A percentile compares a stretch with the other conserved stretches of the same genome.
Evolutionary conservation across 306 rosid genomes (phyloP).

Genomic region (Inga oerstediana): DNA sequence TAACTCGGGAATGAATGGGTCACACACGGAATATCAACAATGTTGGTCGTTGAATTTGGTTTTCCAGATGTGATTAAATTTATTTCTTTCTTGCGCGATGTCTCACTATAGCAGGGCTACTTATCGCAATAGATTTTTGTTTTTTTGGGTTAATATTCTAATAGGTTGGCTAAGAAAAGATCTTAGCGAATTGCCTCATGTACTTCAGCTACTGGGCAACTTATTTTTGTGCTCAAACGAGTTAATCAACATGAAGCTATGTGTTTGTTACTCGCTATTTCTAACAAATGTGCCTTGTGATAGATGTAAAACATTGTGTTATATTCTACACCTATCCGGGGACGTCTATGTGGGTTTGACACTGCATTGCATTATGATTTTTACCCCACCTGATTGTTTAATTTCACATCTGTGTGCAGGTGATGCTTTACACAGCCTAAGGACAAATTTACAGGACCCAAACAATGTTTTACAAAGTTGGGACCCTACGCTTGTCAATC

Average conservation of each 20-base stretch:
- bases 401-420: conserved; percentile 49
- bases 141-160: background rate
- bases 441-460: conserved; percentile 87
- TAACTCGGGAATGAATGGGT: background rate
- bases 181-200: background rate
- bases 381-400: conserved; percentile 2
- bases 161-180: background rate
- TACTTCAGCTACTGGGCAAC: background rate
- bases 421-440: conserved; percentile 89
- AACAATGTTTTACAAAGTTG: conserved; percentile 96
- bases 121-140: background rate
- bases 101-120: background rate
- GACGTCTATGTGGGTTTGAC: background rate
- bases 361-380: background rate
- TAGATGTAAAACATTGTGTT: background rate
- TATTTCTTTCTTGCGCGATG: background rate
- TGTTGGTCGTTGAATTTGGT: background rate
- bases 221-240: background rate
- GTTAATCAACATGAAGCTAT: background rate
- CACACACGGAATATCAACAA: background rate
- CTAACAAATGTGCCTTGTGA: background rate
- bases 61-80: background rate
- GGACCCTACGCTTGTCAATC: conserved; percentile 99
- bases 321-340: background rate
- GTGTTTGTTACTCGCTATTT: background rate